A percentile compares a stretch with the other conserved stretches of the same genome.
Conservation (phyloP, 148 eudicot genomes). For the Camellia lanceoleosa region DNA sequence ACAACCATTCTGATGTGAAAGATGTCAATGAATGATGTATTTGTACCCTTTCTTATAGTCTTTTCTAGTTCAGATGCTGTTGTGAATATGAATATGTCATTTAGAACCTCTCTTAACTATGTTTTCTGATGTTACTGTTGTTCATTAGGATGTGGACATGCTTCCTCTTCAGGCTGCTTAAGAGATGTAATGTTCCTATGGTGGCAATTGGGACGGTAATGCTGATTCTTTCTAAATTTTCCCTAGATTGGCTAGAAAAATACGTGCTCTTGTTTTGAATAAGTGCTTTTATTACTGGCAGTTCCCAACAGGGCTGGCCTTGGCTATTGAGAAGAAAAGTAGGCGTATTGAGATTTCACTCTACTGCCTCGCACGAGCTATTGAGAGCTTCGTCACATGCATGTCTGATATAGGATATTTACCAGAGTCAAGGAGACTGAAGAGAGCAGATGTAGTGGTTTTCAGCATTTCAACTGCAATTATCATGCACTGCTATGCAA, state of each 20-base stretch:
- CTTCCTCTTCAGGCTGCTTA: slow-evolving; percentile 74
- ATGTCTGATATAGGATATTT: slow-evolving; percentile 78
- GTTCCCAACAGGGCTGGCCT: slow-evolving; percentile 91
- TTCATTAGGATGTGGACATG: slow-evolving; percentile 89
- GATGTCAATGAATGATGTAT: background rate
- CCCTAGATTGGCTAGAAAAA: background rate
- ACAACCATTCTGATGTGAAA: background rate
- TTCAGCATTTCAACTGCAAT: slow-evolving; percentile 94
- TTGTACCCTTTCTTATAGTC: background rate
- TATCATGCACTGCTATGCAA: slow-evolving; percentile 96
- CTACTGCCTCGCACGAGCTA: slow-evolving; percentile 91
- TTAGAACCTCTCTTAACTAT: background rate
- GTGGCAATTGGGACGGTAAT: slow-evolving; percentile 88
- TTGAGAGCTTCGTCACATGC: slow-evolving; percentile 96
- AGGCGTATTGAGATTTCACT: slow-evolving; percentile 92
- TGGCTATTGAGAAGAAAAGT: slow-evolving; percentile 98
- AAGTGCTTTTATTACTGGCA: slow-evolving; percentile 22
- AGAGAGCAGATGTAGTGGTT: slow-evolving; percentile 79
- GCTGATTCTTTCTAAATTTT: background rate
- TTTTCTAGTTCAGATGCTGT: background rate
- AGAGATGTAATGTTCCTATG: slow-evolving; percentile 88
- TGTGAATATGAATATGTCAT: background rate
- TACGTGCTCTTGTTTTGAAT: background rate
- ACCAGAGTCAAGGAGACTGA: slow-evolving; percentile 66
- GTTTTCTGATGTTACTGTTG: slow-evolving; percentile 4